These are phyloP conservation scores for Glaciozyma antarctica DNA, from an alignment of 768 basidiomycete genomes.

Conservation along the genomic window DNA sequence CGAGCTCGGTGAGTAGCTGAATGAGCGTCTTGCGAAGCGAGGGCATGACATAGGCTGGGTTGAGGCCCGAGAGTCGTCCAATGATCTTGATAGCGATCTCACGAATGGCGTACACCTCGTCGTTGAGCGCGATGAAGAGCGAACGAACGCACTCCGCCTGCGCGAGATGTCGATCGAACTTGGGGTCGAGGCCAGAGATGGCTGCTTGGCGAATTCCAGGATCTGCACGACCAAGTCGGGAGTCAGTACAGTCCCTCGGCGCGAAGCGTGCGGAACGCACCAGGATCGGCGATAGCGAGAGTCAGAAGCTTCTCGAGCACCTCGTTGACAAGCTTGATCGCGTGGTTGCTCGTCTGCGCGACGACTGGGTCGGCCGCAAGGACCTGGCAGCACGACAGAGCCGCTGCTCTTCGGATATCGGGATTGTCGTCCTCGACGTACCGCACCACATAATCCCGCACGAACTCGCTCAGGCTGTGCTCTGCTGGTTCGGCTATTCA, in stretches of 20 bases:
- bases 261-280: constrained; percentile 43
- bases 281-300: constrained; percentile 67
- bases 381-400: constrained; percentile 78
- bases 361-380: constrained; percentile 93
- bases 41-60: constrained; percentile 98
- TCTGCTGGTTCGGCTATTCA: constrained; percentile 45
- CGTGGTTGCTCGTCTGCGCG: constrained; percentile 88
- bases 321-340: constrained; percentile 93
- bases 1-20: constrained; percentile 88
- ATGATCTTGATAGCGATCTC: constrained; percentile 83
- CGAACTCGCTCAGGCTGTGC: constrained; percentile 89
- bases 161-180: constrained; percentile 92
- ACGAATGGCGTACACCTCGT: constrained; percentile 89
- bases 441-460: constrained; percentile 78
- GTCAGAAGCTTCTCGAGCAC: constrained; percentile 94
- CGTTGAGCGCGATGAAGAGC: constrained; percentile 91
- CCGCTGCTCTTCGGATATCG: constrained; percentile 80
- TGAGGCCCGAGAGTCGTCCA: constrained; percentile 84
- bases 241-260: constrained; percentile 4
- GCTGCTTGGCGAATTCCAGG: constrained; percentile 76
- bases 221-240: constrained; percentile 45
- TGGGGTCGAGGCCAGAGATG: constrained; percentile 72
- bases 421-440: constrained; percentile 87
- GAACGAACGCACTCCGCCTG: constrained; percentile 98
- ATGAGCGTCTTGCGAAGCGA: constrained; percentile 89